Conservation (phyloP, 345 rosid species). For the Salix koriyanagi region DNA sequence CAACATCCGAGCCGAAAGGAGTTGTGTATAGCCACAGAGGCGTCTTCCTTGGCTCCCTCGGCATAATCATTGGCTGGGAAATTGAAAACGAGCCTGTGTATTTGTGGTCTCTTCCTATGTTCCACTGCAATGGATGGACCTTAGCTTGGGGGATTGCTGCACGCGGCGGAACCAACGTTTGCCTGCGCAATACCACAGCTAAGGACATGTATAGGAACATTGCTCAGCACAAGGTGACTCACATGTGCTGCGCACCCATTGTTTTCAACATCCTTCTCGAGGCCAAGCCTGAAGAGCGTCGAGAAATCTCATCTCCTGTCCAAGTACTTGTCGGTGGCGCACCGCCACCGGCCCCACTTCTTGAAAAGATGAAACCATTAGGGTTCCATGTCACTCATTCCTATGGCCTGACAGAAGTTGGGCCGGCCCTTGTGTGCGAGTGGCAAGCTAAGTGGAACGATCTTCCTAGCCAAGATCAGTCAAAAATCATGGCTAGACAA, state of each 20-base stretch:
- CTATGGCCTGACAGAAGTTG: constrained; percentile 78
- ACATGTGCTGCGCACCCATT: constrained; percentile 78
- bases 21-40: constrained; percentile 80
- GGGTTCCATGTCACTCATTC: constrained; percentile 68
- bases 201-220: constrained; percentile 47
- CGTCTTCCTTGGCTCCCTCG: constrained; percentile 54
- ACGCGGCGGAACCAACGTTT: constrained; percentile 68
- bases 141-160: constrained; percentile 75
- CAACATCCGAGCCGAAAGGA: constrained; percentile 69
- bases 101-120: constrained; percentile 80
- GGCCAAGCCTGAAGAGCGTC: constrained; percentile 39
- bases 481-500: constrained; percentile 51
- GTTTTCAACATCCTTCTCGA: constrained; percentile 63
- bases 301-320: constrained; percentile 32
- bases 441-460: constrained; percentile 68
- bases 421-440: constrained; percentile 65
- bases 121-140: constrained; percentile 82
- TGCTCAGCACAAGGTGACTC: constrained; percentile 50
- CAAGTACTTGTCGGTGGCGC: constrained; percentile 75
- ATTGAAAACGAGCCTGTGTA: constrained; percentile 65
- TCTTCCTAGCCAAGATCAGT: constrained; percentile 28
- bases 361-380: constrained; percentile 42
- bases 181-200: constrained; percentile 59
- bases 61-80: constrained; percentile 54
- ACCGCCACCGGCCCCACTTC: constrained; percentile 56